A percentile compares a stretch with the other conserved stretches of the same genome.
phyloP scores from a whole-genome alignment of 2,329 filamentous ascomycete genomes.

The Cercospora janseana region DNA sequence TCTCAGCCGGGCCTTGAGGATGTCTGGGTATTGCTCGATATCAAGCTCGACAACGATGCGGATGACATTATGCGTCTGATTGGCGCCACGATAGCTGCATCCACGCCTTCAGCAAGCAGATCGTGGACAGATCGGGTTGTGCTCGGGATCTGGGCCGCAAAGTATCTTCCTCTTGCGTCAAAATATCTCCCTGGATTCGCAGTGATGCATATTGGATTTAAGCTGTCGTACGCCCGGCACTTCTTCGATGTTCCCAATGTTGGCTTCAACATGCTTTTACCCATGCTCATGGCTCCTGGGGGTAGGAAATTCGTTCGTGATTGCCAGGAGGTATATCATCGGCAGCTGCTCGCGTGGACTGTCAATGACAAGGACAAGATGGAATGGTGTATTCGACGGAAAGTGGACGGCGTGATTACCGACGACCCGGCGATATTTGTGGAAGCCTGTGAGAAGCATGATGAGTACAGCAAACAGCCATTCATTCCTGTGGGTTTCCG shows the following conservation, averaged over 20 bases:
- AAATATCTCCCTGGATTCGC: constrained; percentile 62
- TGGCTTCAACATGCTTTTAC: constrained; percentile 74
- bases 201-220: constrained; percentile 67
- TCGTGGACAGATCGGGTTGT: constrained; percentile 74
- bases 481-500: constrained; percentile 18
- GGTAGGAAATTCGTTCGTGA: constrained; percentile 64
- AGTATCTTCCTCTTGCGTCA: constrained; percentile 64
- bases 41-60: constrained; percentile 76
- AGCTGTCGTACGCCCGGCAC: constrained; percentile 64
- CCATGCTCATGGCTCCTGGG: constrained; percentile 64
- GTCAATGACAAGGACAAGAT: constrained; percentile 77
- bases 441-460: constrained; percentile 55
- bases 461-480: constrained; percentile 33
- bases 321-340: constrained; percentile 42
- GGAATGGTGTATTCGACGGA: constrained; percentile 69
- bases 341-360: constrained; percentile 77
- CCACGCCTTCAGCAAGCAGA: constrained; percentile 23
- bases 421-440: constrained; percentile 72
- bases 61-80: constrained; percentile 69
- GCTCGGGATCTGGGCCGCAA: constrained; percentile 78
- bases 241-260: constrained; percentile 68
- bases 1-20: constrained; percentile 61
- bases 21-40: constrained; percentile 81
- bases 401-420: constrained; percentile 78
- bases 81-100: constrained; percentile 57